A percentile compares a stretch with the other conserved stretches of the same genome.
Evolutionary conservation across 345 rosid species (phyloP).

Genomic region (Clarkia xantiana): DNA sequence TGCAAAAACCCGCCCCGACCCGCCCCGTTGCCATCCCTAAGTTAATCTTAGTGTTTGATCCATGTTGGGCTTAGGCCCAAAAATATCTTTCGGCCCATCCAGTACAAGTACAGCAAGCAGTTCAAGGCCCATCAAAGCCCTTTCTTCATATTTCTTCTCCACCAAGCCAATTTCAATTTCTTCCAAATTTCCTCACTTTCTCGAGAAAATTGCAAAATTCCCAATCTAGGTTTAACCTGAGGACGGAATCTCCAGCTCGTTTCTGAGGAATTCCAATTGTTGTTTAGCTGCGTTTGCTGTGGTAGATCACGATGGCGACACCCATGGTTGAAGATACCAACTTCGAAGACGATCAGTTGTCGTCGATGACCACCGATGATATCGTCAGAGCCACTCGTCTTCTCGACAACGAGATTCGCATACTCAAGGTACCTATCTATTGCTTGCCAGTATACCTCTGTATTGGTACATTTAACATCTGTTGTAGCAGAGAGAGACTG

Average conservation of each 20-base stretch:
- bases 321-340: conserved; percentile 74
- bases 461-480: too few species aligned
- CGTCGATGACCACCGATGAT: conserved; percentile 79
- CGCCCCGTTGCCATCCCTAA: too few species aligned
- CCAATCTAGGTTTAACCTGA: neutral
- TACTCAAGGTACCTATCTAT: conserved; percentile 47
- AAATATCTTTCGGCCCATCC: too few species aligned
- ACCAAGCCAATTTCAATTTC: neutral
- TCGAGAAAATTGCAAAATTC: too few species aligned
- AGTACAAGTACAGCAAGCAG: too few species aligned
- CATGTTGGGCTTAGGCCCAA: too few species aligned
- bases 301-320: conserved; percentile 39
- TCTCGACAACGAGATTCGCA: conserved; percentile 81
- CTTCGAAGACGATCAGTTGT: conserved; percentile 78
- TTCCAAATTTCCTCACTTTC: neutral
- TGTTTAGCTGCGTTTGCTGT: too few species aligned
- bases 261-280: neutral
- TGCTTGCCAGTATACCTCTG: conserved; percentile 1
- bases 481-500: too few species aligned
- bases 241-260: neutral
- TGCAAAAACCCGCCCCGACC: too few species aligned
- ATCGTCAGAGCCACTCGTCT: conserved; percentile 71
- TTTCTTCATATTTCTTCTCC: neutral
- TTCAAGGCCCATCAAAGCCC: too few species aligned
- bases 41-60: too few species aligned